These are phyloP conservation scores for Byssochlamys sp. DNA, from an alignment of 2,329 filamentous ascomycete species.

Conservation along the genomic window DNA sequence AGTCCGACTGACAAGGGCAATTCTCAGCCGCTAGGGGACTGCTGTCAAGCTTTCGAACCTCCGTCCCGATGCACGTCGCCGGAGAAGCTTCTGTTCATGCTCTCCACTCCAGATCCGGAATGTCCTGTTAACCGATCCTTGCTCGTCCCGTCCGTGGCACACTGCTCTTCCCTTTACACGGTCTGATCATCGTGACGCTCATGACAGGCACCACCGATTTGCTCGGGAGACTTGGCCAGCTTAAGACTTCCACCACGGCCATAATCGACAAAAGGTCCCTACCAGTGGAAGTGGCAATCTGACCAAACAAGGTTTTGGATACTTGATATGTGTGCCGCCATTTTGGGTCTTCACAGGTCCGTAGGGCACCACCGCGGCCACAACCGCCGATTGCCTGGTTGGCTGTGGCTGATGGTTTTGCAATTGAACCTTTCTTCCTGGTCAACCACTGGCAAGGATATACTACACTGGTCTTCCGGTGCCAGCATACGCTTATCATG, in stretches of 20 bases:
- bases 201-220: background rate
- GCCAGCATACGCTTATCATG: no score
- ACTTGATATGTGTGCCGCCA: background rate
- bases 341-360: background rate
- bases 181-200: background rate
- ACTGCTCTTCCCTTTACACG: background rate
- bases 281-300: background rate
- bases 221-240: background rate
- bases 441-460: no score
- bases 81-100: background rate
- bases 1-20: no score
- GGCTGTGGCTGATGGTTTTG: background rate
- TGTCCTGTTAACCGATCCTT: background rate
- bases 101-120: background rate
- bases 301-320: background rate
- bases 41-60: background rate
- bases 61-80: background rate
- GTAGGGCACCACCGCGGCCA: background rate
- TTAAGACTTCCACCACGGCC: background rate
- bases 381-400: background rate
- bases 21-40: background rate
- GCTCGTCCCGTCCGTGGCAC: background rate
- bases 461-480: no score
- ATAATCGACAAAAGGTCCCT: background rate
- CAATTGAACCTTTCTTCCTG: no score